A percentile compares a stretch with the other conserved stretches of the same genome.
phyloP scores from a whole-genome alignment of 768 basidiomycete genomes.

The Auriculariales sp. region DNA sequence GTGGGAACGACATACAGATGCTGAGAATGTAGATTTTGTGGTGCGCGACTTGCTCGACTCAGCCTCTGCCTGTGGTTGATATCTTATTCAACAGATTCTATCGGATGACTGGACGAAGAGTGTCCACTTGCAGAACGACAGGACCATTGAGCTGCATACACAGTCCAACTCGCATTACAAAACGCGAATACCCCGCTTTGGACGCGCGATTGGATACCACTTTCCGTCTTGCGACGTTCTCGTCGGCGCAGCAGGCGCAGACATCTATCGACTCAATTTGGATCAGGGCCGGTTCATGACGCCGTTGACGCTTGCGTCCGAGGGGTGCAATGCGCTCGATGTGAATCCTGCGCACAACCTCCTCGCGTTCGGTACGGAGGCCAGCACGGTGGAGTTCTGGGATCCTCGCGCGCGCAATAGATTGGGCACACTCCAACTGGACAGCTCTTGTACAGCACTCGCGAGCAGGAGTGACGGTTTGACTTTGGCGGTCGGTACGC shows the following conservation, averaged over 20 bases:
- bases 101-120: constrained; percentile 99
- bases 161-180: constrained; percentile 88
- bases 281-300: constrained; percentile 89
- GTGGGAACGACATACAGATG: constrained; percentile 90
- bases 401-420: constrained; percentile 72
- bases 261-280: constrained; percentile 87
- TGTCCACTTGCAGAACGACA: constrained; percentile 90
- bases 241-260: constrained; percentile 68
- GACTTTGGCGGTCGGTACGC: constrained; percentile 88
- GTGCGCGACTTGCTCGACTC: constrained; percentile 47
- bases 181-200: constrained; percentile 88
- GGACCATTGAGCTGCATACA: constrained; percentile 88
- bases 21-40: constrained; percentile 95
- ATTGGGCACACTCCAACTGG: constrained; percentile 52
- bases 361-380: constrained; percentile 79
- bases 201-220: constrained; percentile 85
- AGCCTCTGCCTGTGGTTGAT: background rate
- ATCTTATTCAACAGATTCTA: constrained; percentile 43
- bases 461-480: constrained; percentile 78
- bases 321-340: constrained; percentile 83
- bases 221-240: constrained; percentile 87
- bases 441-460: constrained; percentile 67
- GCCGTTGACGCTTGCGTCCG: constrained; percentile 56
- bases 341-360: constrained; percentile 89
- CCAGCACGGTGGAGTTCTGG: constrained; percentile 90